These are phyloP conservation scores for Fusarium decemcellulare DNA, from an alignment of 2,329 filamentous ascomycete genomes.

Conservation along the genomic window DNA sequence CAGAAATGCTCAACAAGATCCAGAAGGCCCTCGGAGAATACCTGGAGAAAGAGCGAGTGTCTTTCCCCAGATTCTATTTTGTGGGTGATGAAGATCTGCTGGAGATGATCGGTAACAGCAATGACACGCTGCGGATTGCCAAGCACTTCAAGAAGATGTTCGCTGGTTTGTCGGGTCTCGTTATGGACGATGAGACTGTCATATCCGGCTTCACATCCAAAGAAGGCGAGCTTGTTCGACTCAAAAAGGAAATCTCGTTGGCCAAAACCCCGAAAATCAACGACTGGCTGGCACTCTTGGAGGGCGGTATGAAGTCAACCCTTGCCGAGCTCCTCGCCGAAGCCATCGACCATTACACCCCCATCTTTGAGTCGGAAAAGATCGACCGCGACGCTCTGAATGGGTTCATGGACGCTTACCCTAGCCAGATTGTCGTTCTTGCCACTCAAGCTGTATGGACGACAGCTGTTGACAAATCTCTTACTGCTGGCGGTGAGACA, in stretches of 20 bases:
- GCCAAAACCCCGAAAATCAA: conserved; percentile 97
- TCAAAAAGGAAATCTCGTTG: conserved; percentile 93
- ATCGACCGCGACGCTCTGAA: conserved; percentile 81
- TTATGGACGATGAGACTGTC: conserved; percentile 90
- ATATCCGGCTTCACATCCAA: conserved; percentile 96
- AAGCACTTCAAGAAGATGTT: conserved; percentile 99
- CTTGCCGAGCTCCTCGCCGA: conserved; percentile 92
- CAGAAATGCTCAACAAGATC: conserved; percentile 98
- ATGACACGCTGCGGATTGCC: conserved; percentile 94
- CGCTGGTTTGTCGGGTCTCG: conserved; percentile 89
- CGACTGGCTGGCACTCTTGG: conserved; percentile 96
- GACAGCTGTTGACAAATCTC: conserved; percentile 82
- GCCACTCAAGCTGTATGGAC: conserved; percentile 97
- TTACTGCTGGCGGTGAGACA: conserved; percentile 78
- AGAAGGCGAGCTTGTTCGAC: conserved; percentile 88
- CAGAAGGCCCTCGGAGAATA: conserved; percentile 99
- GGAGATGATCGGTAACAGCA: conserved; percentile 99
- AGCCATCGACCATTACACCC: conserved; percentile 85
- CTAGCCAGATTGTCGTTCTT: conserved; percentile 95
- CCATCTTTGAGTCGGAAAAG: conserved; percentile 79
- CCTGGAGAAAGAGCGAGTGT: conserved; percentile 95
- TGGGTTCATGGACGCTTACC: conserved; percentile 86
- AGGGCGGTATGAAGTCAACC: conserved; percentile 93
- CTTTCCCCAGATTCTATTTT: conserved; percentile 99
- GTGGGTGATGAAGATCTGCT: conserved; percentile 98